Percentiles rank a stretch among this genome's conserved stretches.
phyloP scores from a whole-genome alignment of 2,329 filamentous ascomycete genomes.

The Gyromitra esculenta region DNA sequence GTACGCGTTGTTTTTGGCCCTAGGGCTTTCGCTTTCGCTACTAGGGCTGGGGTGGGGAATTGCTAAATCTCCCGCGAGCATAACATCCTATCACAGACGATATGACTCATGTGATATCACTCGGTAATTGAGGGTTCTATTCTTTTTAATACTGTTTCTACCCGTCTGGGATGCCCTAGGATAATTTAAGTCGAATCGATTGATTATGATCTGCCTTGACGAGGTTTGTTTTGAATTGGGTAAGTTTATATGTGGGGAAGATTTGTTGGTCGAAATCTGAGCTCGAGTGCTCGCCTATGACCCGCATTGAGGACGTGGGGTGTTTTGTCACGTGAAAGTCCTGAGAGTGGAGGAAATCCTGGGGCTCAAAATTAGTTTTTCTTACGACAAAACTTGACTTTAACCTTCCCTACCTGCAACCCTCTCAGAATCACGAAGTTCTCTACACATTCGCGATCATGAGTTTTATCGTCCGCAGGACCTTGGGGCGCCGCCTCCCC shows the following conservation, averaged over 20 bases:
- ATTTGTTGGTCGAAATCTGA: too few relatives aligned
- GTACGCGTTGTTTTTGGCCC: background rate
- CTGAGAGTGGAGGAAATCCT: background rate
- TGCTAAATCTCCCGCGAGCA: too few relatives aligned
- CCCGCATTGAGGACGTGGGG: background rate
- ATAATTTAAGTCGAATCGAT: too few relatives aligned
- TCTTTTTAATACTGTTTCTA: too few relatives aligned
- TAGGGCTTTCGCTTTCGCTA: background rate
- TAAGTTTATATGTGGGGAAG: too few relatives aligned
- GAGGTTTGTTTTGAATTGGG: too few relatives aligned
- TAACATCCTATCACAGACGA: too few relatives aligned
- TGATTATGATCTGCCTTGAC: too few relatives aligned
- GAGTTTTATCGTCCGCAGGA: slow-evolving; percentile 37
- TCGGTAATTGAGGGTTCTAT: too few relatives aligned
- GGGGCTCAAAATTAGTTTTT: slow-evolving; percentile 20
- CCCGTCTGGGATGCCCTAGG: too few relatives aligned
- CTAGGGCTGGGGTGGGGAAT: background rate
- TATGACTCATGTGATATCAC: too few relatives aligned
- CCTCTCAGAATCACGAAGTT: slow-evolving; percentile 4
- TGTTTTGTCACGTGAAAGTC: slow-evolving; percentile 23
- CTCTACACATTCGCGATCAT: slow-evolving; percentile 18
- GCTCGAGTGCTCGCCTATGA: background rate
- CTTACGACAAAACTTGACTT: slow-evolving; percentile 9
- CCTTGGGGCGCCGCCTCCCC: slow-evolving; percentile 33
- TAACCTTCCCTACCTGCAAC: background rate